Conservation (phyloP, 2,329 filamentous ascomycete species). For the Xylariaceae sp. region DNA sequence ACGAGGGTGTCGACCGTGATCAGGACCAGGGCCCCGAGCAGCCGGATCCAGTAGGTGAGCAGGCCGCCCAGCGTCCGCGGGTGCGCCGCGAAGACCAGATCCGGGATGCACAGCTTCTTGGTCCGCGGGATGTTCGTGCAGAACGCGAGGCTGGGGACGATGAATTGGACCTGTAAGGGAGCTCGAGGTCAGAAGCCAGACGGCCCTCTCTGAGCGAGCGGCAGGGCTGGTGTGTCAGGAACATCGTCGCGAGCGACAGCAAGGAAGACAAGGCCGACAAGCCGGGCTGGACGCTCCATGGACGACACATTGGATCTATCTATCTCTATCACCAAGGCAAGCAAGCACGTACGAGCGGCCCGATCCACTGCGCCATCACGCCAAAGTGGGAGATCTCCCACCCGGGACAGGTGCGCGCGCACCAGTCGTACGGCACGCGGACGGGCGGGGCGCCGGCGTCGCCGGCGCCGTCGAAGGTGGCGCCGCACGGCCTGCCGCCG, state of each 20-base stretch:
- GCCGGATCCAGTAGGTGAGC: constrained; percentile 18
- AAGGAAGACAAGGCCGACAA: too few species aligned
- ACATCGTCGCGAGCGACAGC: too few species aligned
- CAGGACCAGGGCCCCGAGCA: constrained; percentile 17
- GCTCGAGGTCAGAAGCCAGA: too few species aligned
- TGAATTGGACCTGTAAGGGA: too few species aligned
- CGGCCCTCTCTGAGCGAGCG: too few species aligned
- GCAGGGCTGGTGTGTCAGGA: too few species aligned
- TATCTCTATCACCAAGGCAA: too few species aligned
- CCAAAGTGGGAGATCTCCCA: constrained; percentile 22
- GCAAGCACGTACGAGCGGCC: too few species aligned
- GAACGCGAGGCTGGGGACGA: constrained; percentile 28
- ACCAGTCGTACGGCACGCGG: constrained; percentile 22
- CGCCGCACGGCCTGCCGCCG: constrained; percentile 22
- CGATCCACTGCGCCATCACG: constrained; percentile 24
- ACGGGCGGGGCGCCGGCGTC: constrained; percentile 15
- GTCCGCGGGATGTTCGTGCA: constrained; percentile 27
- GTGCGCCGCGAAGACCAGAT: constrained; percentile 52
- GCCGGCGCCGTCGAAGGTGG: constrained; percentile 16
- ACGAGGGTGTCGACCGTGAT: constrained; percentile 19
- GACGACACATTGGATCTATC: too few species aligned
- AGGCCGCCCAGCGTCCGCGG: constrained; percentile 39
- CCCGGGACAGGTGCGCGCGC: constrained; percentile 19
- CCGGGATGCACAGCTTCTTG: constrained; percentile 22
- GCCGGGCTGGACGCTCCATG: too few species aligned